Evolutionary conservation across 2,329 filamentous ascomycete genomes (phyloP).

Genomic region (Paecilomyces fulvus): DNA sequence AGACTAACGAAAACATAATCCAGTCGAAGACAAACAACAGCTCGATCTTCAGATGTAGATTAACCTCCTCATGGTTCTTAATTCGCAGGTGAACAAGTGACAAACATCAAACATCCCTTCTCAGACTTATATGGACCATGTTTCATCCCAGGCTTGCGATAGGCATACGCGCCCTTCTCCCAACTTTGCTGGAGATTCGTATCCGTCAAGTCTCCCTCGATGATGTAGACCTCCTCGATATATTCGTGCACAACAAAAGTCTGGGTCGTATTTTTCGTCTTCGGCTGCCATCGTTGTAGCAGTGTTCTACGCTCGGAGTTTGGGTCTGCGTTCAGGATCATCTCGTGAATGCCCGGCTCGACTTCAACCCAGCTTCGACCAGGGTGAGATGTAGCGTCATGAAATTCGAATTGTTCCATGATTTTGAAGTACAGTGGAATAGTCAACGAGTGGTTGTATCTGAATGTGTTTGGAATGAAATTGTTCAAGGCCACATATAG

Average conservation of each 20-base stretch:
- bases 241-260: conserved; percentile 29
- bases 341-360: conserved; percentile 27
- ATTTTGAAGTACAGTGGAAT: neutral
- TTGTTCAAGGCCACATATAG: neutral
- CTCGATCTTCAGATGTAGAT: neutral
- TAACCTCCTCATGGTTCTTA: neutral
- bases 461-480: neutral
- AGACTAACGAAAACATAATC: no score
- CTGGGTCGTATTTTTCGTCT: conserved; percentile 16
- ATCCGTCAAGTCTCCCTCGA: conserved; percentile 29
- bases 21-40: no score
- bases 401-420: neutral
- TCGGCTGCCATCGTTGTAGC: conserved; percentile 31
- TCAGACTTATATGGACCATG: conserved; percentile 31
- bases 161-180: conserved; percentile 31
- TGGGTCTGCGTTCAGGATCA: conserved; percentile 26
- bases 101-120: conserved; percentile 29
- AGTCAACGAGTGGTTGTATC: no score
- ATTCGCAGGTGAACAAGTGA: neutral
- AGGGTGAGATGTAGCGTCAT: neutral
- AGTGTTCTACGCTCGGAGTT: conserved; percentile 19
- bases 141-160: conserved; percentile 32
- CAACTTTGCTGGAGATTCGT: conserved; percentile 20
- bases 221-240: conserved; percentile 32
- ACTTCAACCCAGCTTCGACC: conserved; percentile 6